Evolutionary conservation across 164 flowering plant genomes (phyloP).

Genomic region (Chimonanthus praecox): DNA sequence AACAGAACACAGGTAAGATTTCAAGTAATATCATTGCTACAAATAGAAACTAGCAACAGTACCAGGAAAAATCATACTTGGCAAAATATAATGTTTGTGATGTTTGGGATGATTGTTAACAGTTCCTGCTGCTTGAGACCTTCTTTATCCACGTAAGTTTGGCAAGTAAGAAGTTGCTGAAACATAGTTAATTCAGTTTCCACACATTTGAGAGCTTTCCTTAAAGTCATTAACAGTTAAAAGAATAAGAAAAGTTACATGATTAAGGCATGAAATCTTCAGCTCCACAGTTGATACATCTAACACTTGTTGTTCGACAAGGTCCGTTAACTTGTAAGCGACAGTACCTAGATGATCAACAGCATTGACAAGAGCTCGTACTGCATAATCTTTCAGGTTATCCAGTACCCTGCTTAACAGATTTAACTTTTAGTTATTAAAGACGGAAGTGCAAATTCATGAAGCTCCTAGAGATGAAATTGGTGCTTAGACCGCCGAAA

Average conservation of each 20-base stretch:
- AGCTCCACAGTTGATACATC: constrained; percentile 70
- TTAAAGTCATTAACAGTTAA: not conserved
- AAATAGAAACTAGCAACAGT: not conserved
- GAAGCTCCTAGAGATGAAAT: too few relatives aligned
- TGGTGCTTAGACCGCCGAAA: too few relatives aligned
- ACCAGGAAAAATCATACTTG: constrained; percentile 44
- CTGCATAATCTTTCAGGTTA: constrained; percentile 91
- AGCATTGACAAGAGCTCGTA: constrained; percentile 92
- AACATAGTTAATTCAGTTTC: constrained; percentile 16
- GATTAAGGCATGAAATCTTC: constrained; percentile 62
- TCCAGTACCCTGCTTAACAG: constrained; percentile 66
- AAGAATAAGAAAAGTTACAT: constrained; percentile 38
- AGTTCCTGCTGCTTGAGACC: constrained; percentile 84
- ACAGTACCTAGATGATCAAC: constrained; percentile 99
- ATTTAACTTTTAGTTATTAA: not conserved
- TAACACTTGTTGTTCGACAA: constrained; percentile 76
- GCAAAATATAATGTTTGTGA: constrained; percentile 91
- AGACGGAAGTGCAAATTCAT: not conserved
- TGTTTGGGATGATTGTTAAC: constrained; percentile 66
- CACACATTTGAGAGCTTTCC: not conserved
- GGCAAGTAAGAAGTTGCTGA: constrained; percentile 78
- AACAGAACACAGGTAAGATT: not conserved
- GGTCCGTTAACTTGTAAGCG: constrained; percentile 87
- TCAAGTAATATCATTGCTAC: not conserved
- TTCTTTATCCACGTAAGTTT: constrained; percentile 68